Evolutionary conservation across 2,329 filamentous ascomycete genomes (phyloP).

Genomic region (Scleromitrula shiraiana): DNA sequence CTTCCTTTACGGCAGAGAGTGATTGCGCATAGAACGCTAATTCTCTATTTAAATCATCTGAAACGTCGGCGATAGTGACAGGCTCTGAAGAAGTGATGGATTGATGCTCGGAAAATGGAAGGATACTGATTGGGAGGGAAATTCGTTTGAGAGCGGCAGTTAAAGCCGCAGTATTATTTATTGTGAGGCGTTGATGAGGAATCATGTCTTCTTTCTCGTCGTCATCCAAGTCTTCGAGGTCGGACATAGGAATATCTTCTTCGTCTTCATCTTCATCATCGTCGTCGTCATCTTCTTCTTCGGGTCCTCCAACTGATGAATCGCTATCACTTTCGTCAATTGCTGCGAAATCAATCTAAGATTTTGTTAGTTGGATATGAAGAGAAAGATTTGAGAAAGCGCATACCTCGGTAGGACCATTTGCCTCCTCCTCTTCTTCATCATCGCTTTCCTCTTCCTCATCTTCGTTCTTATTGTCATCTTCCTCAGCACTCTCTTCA

Average conservation of each 20-base stretch:
- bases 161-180: constrained; percentile 92
- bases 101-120: constrained; percentile 79
- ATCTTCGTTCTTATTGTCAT: constrained; percentile 24
- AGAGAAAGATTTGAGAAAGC: background rate
- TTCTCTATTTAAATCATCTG: constrained; percentile 89
- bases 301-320: constrained; percentile 37
- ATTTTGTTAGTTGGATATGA: constrained; percentile 9
- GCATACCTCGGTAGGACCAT: constrained; percentile 19
- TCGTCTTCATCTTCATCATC: constrained; percentile 55
- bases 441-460: constrained; percentile 27
- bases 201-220: constrained; percentile 81
- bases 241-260: constrained; percentile 82
- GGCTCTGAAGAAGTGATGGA: constrained; percentile 60
- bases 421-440: constrained; percentile 22
- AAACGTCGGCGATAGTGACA: constrained; percentile 70
- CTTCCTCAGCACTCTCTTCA: constrained; percentile 29
- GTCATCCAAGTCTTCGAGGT: constrained; percentile 69
- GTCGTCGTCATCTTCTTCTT: constrained; percentile 32
- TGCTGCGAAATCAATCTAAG: constrained; percentile 43
- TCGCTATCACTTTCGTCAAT: constrained; percentile 55
- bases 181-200: constrained; percentile 86
- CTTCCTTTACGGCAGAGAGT: constrained; percentile 67
- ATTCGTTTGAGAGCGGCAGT: constrained; percentile 73
- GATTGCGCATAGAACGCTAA: constrained; percentile 89
- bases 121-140: constrained; percentile 56